Percentiles rank a stretch among this genome's conserved stretches.
Conservation (phyloP, 1,284 basidiomycete species). For the Trametes polyzona region DNA sequence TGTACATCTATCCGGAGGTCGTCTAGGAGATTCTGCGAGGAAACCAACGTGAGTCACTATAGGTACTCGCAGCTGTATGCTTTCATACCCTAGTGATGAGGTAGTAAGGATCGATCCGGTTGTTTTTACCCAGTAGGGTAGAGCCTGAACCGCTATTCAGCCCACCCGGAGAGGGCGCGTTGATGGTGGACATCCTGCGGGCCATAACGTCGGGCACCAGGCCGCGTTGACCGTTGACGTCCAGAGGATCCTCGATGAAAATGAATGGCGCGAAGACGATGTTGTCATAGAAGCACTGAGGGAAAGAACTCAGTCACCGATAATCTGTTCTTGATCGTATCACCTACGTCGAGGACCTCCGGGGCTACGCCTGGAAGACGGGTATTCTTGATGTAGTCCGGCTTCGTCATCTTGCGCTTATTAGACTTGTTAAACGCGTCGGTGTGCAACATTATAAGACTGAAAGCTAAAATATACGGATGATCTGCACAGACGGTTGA, state of each 20-base stretch:
- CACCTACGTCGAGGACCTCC: constrained; percentile 82
- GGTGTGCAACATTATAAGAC: constrained; percentile 98
- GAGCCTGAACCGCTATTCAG: constrained; percentile 38
- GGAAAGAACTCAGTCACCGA: constrained; percentile 9
- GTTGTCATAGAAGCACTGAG: constrained; percentile 94
- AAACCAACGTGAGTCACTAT: constrained; percentile 5
- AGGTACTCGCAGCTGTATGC: not conserved
- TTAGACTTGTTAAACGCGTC: constrained; percentile 98
- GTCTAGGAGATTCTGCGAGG: constrained; percentile 63
- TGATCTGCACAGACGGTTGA: constrained; percentile 66
- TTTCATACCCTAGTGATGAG: constrained; percentile 77
- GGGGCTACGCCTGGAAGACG: constrained; percentile 83
- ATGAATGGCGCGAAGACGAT: constrained; percentile 95
- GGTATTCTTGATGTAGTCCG: constrained; percentile 92
- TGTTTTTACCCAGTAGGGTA: constrained; percentile 54
- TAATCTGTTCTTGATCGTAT: not conserved
- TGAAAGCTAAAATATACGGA: constrained; percentile 96
- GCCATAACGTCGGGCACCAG: constrained; percentile 48
- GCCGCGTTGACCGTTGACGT: constrained; percentile 62
- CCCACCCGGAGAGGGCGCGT: constrained; percentile 39
- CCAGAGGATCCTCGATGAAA: constrained; percentile 89
- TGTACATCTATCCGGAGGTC: constrained; percentile 81
- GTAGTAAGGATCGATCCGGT: constrained; percentile 90
- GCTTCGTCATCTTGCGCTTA: constrained; percentile 96
- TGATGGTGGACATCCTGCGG: constrained; percentile 47